phyloP scores from a whole-genome alignment of 306 rosid species.

The Cucurbita pepo region DNA sequence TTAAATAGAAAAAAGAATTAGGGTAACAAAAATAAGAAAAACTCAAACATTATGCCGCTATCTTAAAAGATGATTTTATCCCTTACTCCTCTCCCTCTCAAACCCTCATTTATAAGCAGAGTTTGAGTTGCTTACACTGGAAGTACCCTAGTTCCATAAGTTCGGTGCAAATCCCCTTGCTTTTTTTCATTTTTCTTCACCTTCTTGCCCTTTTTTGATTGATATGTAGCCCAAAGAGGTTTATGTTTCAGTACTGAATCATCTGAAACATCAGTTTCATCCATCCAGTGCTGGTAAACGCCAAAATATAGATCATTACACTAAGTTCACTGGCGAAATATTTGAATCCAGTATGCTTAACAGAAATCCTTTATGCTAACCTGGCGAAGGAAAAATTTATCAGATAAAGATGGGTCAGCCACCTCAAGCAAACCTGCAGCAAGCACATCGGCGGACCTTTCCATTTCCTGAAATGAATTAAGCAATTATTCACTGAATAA shows the following conservation, averaged over 20 bases:
- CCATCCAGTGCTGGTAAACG: conserved; percentile 49
- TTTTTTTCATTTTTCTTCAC: conserved; percentile 37
- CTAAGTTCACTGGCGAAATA: conserved; percentile 1
- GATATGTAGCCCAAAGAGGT: conserved; percentile 87
- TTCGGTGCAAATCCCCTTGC: conserved; percentile 62
- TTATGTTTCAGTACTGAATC: conserved; percentile 89
- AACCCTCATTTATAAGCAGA: conserved; percentile 3
- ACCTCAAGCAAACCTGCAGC: conserved; percentile 99
- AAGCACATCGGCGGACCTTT: conserved; percentile 85
- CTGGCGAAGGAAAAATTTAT: conserved; percentile 75
- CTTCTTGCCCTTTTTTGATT: conserved; percentile 42
- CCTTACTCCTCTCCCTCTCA: neutral
- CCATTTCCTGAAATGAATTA: conserved; percentile 66
- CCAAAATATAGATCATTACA: conserved; percentile 3
- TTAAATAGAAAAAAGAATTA: neutral
- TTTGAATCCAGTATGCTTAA: neutral
- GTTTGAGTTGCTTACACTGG: conserved; percentile 71
- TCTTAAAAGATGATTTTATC: neutral
- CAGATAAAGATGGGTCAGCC: conserved; percentile 90
- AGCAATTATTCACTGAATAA: neutral
- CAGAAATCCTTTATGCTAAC: conserved; percentile 12
- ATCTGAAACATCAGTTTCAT: conserved; percentile 39
- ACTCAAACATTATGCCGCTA: neutral
- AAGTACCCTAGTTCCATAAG: conserved; percentile 93
- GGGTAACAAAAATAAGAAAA: neutral